These are phyloP conservation scores for Globisporangium acanthophoron DNA, from an alignment of 352 stramenopile genomes.

Conservation along the genomic window DNA sequence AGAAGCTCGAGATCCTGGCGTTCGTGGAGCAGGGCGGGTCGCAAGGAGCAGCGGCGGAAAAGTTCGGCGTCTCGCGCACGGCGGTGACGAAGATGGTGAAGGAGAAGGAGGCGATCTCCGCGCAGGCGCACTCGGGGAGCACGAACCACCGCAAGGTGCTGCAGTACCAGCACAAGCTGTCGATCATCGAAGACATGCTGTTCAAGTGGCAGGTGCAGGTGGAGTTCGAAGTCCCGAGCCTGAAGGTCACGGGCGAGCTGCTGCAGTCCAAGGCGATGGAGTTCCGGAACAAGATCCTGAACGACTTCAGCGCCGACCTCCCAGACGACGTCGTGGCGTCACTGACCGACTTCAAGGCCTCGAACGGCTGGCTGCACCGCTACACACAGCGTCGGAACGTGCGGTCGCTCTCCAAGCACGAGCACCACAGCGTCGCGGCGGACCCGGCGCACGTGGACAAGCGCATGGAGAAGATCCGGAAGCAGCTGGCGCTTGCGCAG, in stretches of 20 bases:
- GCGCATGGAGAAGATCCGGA: constrained; percentile 42
- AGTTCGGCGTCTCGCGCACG: constrained; percentile 76
- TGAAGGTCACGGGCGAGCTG: constrained; percentile 74
- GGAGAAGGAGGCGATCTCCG: constrained; percentile 66
- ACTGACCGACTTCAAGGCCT: constrained; percentile 82
- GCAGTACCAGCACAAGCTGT: constrained; percentile 81
- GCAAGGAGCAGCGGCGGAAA: constrained; percentile 66
- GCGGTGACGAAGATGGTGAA: constrained; percentile 87
- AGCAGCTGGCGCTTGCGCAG: constrained; percentile 36
- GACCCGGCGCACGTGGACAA: constrained; percentile 20
- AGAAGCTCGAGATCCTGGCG: constrained; percentile 79
- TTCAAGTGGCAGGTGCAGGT: constrained; percentile 84
- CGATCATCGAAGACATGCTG: constrained; percentile 83
- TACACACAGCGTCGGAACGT: constrained; percentile 75
- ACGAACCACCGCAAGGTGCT: constrained; percentile 74
- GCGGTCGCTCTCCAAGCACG: constrained; percentile 44
- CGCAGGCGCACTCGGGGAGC: constrained; percentile 60
- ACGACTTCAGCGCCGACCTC: constrained; percentile 59
- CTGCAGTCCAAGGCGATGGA: constrained; percentile 77
- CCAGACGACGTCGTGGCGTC: constrained; percentile 70
- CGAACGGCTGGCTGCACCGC: constrained; percentile 75
- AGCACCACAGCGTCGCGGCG: constrained; percentile 11
- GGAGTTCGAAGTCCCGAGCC: constrained; percentile 50
- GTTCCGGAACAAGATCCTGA: constrained; percentile 77
- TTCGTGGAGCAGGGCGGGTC: constrained; percentile 79